A percentile compares a stretch with the other conserved stretches of the same genome.
Evolutionary conservation across 2,329 filamentous ascomycete genomes (phyloP).

Genomic region (Davidsoniella virescens): DNA sequence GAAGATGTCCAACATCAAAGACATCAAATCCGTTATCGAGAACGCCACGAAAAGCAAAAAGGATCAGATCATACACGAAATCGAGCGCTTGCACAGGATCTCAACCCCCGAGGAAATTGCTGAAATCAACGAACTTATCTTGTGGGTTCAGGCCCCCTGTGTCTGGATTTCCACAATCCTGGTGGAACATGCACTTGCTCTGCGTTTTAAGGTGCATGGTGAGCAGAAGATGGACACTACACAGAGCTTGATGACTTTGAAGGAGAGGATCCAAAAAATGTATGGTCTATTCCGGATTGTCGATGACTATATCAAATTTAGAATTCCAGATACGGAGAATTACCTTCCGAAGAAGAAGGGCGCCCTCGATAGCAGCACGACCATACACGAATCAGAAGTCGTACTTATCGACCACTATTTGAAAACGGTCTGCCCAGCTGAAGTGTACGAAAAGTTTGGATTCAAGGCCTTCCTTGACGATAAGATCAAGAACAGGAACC

Average conservation of each 20-base stretch:
- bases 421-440: slow-evolving; percentile 19
- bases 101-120: slow-evolving; percentile 21
- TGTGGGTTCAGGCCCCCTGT: slow-evolving; percentile 20
- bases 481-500: slow-evolving; percentile 14
- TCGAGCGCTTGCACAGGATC: slow-evolving; percentile 19
- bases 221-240: background rate
- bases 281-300: background rate
- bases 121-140: slow-evolving; percentile 24
- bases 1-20: slow-evolving; percentile 21
- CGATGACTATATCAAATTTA: background rate
- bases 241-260: slow-evolving; percentile 3
- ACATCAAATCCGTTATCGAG: slow-evolving; percentile 19
- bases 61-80: slow-evolving; percentile 21
- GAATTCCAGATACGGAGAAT: background rate
- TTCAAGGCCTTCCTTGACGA: slow-evolving; percentile 21
- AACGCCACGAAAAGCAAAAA: slow-evolving; percentile 19
- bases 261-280: slow-evolving; percentile 1
- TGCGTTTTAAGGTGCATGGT: background rate
- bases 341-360: background rate
- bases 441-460: slow-evolving; percentile 20
- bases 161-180: slow-evolving; percentile 16
- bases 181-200: slow-evolving; percentile 17
- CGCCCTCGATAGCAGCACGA: background rate
- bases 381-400: slow-evolving; percentile 17
- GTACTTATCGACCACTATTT: slow-evolving; percentile 21